phyloP scores from a whole-genome alignment of 495 filamentous ascomycete genomes.

The Aspergillus taichungensis region DNA sequence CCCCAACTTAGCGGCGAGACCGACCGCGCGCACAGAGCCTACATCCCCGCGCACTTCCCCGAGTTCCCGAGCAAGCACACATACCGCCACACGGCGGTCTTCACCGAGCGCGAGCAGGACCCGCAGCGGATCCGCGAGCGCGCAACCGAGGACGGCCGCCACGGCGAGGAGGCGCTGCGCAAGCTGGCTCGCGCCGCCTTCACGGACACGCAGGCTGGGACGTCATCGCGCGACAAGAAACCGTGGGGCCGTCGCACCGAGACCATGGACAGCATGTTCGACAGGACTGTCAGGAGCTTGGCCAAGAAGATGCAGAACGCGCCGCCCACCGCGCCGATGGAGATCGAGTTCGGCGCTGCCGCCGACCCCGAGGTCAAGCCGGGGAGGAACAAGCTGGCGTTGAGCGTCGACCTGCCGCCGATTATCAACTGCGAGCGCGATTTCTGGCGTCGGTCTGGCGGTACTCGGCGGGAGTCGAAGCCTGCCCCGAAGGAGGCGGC shows the following conservation, averaged over 20 bases:
- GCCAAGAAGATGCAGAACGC: conserved; percentile 28
- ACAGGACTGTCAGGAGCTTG: conserved; percentile 35
- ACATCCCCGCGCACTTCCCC: conserved; percentile 62
- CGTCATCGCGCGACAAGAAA: conserved; percentile 32
- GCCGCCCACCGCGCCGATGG: conserved; percentile 17
- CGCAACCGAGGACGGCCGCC: conserved; percentile 62
- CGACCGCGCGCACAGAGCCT: conserved; percentile 39
- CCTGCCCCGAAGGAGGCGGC: conserved; percentile 12
- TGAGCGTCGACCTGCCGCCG: conserved; percentile 35
- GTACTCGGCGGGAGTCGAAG: conserved; percentile 23
- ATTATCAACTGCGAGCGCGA: conserved; percentile 42
- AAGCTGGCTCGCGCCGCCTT: conserved; percentile 50
- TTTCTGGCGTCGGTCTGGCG: conserved; percentile 30
- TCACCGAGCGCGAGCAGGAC: conserved; percentile 56
- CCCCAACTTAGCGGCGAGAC: conserved; percentile 43
- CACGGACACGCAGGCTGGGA: conserved; percentile 32
- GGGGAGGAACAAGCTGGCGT: conserved; percentile 15
- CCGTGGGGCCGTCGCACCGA: conserved; percentile 35
- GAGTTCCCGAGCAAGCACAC: conserved; percentile 65
- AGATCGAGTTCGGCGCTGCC: conserved; percentile 23
- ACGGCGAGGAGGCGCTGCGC: conserved; percentile 65
- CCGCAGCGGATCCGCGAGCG: conserved; percentile 62
- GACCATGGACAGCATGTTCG: conserved; percentile 42
- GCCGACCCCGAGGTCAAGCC: conserved; percentile 21
- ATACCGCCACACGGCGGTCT: conserved; percentile 59